Evolutionary conservation across 2,329 filamentous ascomycete species (phyloP).

Genomic region (Trichoderma koningiopsis): DNA sequence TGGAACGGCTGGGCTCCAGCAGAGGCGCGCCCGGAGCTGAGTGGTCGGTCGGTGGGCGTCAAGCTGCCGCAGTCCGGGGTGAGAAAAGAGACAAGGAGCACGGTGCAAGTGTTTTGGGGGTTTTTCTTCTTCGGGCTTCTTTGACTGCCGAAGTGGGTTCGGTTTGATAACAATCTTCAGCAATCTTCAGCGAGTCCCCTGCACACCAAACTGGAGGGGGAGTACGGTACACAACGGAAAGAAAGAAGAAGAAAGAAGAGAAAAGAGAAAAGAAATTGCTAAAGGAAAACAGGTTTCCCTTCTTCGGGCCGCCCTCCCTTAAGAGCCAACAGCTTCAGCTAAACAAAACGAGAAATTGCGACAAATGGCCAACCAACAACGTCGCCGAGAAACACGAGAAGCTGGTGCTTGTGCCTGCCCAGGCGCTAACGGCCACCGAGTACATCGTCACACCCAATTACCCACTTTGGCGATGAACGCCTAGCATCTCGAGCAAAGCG

Average conservation of each 20-base stretch:
- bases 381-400: not conserved
- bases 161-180: not conserved
- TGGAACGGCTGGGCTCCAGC: constrained; percentile 4
- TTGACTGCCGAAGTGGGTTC: constrained; percentile 2
- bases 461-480: not conserved
- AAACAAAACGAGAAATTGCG: constrained; percentile 1
- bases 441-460: not conserved
- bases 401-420: not conserved
- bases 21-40: constrained; percentile 13
- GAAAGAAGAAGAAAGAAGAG: not conserved
- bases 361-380: not conserved
- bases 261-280: not conserved
- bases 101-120: not conserved
- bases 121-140: not conserved
- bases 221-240: too few relatives aligned
- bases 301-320: not conserved
- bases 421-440: not conserved
- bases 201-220: not conserved
- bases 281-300: not conserved
- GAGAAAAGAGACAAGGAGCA: constrained; percentile 5
- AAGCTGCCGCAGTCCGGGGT: constrained; percentile 14
- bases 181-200: not conserved
- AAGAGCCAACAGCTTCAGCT: constrained; percentile 6
- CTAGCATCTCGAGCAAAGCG: not conserved
- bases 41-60: constrained; percentile 1